Evolutionary conservation across 2,329 filamentous ascomycete genomes (phyloP), one percentile per base, ranked within the genome.

Genomic region (Beauveria brongniartii): DNA sequence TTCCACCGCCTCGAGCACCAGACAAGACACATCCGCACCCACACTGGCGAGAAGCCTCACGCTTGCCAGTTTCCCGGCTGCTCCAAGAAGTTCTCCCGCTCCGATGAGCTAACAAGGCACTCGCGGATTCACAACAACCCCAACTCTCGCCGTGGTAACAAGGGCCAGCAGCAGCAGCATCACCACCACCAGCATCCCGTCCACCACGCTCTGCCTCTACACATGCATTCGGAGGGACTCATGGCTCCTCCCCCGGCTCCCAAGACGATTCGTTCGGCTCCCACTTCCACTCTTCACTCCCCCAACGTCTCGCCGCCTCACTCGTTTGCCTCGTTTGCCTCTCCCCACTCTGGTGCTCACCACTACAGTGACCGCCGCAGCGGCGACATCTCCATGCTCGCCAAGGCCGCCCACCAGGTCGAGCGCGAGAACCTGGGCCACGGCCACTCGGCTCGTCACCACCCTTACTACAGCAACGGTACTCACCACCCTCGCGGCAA

Each of bases 91-190:
- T 97, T 99, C 80, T 96, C 91, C 65, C 88, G 93, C 65, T 97
- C 93, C 14, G 93, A 99, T 72, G 93, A 99, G 78, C 82, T 99
- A 68, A 99, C 94, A 64, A 88, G 93, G 64, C 93, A 99, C 78
- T 97, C 93, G 73, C 86, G 93, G 74, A 99, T 99, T 78, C 93
- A 99, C 84, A 97, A 91, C 85, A 99, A 97, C 78, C 93, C 94
- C 62, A 97, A 97, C 81, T 97, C 92, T 62, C 84, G 94, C 72
- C 82, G 93, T 71, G 92, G 91, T 66, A 95, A 96, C 81, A 96
- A 96, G 80, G 85, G 75, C 30, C 79, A 82, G 67, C 73, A 74
- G 52, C 73, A 74, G 52, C 71, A 72, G 54, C 71, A 72, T 37
- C 68, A 72, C 41, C 68, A 68, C 58, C 70, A 68, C 68, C 72